Evolutionary conservation across 345 rosid species (phyloP).

Genomic region (Aquilaria malaccensis): DNA sequence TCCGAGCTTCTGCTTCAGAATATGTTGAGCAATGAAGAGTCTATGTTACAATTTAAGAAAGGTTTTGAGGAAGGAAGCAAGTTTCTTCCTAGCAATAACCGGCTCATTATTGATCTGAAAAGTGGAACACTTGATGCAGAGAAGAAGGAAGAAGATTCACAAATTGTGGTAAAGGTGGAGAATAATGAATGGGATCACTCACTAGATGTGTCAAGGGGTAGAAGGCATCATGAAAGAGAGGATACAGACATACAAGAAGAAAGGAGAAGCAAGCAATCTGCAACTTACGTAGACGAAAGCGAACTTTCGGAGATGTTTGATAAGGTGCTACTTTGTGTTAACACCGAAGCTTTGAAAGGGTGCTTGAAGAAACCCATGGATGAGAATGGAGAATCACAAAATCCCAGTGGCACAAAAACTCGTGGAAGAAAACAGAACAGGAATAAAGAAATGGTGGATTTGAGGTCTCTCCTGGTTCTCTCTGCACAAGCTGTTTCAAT

Average conservation of each 20-base stretch:
- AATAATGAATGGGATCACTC: conserved; percentile 17
- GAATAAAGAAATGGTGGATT: conserved; percentile 57
- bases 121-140: conserved; percentile 1
- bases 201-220: conserved; percentile 26
- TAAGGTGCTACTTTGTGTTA: conserved; percentile 46
- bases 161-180: conserved; percentile 22
- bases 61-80: conserved; percentile 19
- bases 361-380: conserved; percentile 15
- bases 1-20: conserved; percentile 43
- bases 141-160: conserved; percentile 10
- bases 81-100: conserved; percentile 20
- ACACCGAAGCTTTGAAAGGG: conserved; percentile 3
- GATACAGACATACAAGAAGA: conserved; percentile 42
- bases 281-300: conserved; percentile 40
- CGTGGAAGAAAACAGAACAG: conserved; percentile 25
- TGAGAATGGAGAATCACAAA: conserved; percentile 23
- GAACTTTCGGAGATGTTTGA: conserved; percentile 68
- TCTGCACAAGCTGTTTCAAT: conserved; percentile 78
- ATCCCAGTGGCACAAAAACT: conserved; percentile 31
- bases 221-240: conserved; percentile 51
- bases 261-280: conserved; percentile 58
- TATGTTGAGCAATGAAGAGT: conserved; percentile 29
- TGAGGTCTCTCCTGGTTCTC: conserved; percentile 50
- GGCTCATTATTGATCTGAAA: conserved; percentile 21
- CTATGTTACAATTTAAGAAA: conserved; percentile 14